These are phyloP conservation scores for Globisporangium nodosum DNA, from an alignment of 352 stramenopile genomes.

Conservation along the genomic window DNA sequence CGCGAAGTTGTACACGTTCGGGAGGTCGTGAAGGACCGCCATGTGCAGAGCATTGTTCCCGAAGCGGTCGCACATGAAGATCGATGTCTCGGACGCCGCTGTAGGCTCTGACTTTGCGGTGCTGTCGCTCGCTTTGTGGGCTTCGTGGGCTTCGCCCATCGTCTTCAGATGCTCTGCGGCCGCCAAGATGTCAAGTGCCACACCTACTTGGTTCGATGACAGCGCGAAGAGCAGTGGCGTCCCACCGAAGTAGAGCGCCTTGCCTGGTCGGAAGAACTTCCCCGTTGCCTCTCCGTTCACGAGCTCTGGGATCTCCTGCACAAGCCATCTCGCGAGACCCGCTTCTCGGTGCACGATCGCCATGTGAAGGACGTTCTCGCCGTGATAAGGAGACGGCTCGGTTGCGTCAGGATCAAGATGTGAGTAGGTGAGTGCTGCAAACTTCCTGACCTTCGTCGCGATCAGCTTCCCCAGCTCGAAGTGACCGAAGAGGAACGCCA, in stretches of 20 bases:
- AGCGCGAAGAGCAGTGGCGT: conserved; percentile 52
- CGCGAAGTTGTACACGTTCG: conserved; percentile 52
- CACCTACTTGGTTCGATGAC: conserved; percentile 46
- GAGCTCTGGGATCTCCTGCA: conserved; percentile 30
- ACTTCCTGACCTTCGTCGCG: conserved; percentile 19
- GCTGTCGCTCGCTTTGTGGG: conserved; percentile 1
- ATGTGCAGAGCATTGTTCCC: conserved; percentile 63
- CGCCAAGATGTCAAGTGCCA: conserved; percentile 31
- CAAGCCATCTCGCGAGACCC: conserved; percentile 32
- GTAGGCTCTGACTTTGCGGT: conserved; percentile 2
- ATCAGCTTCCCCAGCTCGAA: conserved; percentile 45
- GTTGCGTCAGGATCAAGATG: conserved; percentile 15
- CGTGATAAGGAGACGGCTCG: conserved; percentile 43
- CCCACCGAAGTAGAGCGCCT: conserved; percentile 59
- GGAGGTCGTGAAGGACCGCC: conserved; percentile 49
- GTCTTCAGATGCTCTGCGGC: conserved; percentile 20
- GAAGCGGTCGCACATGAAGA: conserved; percentile 48
- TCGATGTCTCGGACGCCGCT: conserved; percentile 19
- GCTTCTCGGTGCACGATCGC: conserved; percentile 48
- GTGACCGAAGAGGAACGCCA: conserved; percentile 57
- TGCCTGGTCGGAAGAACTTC: conserved; percentile 43
- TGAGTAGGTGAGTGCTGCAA: conserved; percentile 36
- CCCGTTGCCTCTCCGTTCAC: conserved; percentile 39
- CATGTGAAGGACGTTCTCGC: conserved; percentile 63
- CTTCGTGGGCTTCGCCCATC: not conserved